Conservation (phyloP, 768 basidiomycete genomes). For the Cyclocybe aegerita region DNA sequence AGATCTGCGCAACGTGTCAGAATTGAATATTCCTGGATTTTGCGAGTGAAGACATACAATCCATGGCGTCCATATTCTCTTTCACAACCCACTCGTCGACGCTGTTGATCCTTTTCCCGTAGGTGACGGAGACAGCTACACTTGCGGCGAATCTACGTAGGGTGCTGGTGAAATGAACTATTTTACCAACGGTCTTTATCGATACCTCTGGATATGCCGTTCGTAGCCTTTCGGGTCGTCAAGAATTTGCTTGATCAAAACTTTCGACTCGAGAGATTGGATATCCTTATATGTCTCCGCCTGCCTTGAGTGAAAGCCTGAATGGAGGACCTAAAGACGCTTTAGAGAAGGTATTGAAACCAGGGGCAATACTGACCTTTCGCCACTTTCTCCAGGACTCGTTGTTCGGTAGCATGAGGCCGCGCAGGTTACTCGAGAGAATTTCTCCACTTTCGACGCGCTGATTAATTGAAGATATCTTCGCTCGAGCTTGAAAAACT, state of each 20-base stretch:
- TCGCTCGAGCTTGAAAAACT: slow-evolving; percentile 1
- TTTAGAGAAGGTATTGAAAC: background rate
- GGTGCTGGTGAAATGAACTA: background rate
- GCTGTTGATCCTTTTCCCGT: slow-evolving; percentile 41
- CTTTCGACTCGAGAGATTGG: slow-evolving; percentile 46
- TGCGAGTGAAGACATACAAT: slow-evolving; percentile 33
- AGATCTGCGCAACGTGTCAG: too few relatives aligned
- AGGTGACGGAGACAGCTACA: slow-evolving; percentile 42
- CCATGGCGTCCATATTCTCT: slow-evolving; percentile 43
- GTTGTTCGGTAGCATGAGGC: slow-evolving; percentile 42
- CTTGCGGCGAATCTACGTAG: slow-evolving; percentile 41
- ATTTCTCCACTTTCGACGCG: slow-evolving; percentile 37
- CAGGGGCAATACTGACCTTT: slow-evolving; percentile 26
- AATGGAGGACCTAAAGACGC: slow-evolving; percentile 37
- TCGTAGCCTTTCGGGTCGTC: slow-evolving; percentile 38
- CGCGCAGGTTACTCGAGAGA: slow-evolving; percentile 44
- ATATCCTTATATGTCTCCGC: slow-evolving; percentile 44
- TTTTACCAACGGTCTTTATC: background rate
- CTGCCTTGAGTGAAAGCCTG: slow-evolving; percentile 39
- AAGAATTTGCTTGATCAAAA: slow-evolving; percentile 40
- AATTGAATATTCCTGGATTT: too few relatives aligned
- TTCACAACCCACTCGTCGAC: slow-evolving; percentile 47
- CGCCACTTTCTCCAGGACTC: slow-evolving; percentile 49
- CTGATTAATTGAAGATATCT: background rate
- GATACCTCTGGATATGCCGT: slow-evolving; percentile 39